Conservation (phyloP, 2,329 filamentous ascomycete species). For the Fusarium circinatum region DNA sequence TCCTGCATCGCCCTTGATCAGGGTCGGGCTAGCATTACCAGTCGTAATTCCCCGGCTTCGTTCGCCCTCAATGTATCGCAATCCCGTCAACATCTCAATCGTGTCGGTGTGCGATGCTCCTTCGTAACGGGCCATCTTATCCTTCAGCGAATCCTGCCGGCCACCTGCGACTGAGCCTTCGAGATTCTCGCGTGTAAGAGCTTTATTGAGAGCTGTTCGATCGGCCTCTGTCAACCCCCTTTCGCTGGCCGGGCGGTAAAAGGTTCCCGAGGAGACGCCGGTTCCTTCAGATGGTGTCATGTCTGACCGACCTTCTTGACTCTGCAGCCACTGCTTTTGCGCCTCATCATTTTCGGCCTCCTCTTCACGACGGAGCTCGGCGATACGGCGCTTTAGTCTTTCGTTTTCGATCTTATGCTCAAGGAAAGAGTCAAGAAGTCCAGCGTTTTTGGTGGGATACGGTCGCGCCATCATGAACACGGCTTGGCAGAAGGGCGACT, state of each 20-base stretch:
- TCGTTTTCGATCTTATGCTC: slow-evolving; percentile 98
- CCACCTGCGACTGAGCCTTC: slow-evolving; percentile 75
- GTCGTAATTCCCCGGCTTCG: slow-evolving; percentile 88
- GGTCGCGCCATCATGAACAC: slow-evolving; percentile 94
- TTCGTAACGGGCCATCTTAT: slow-evolving; percentile 87
- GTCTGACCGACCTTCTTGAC: slow-evolving; percentile 66
- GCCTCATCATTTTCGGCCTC: slow-evolving; percentile 79
- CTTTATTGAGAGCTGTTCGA: slow-evolving; percentile 70
- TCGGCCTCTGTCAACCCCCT: slow-evolving; percentile 72
- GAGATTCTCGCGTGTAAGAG: slow-evolving; percentile 82
- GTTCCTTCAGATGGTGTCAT: slow-evolving; percentile 61
- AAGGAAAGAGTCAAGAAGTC: slow-evolving; percentile 88
- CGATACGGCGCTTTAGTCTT: slow-evolving; percentile 82
- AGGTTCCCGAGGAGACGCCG: slow-evolving; percentile 48
- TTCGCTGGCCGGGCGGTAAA: slow-evolving; percentile 51
- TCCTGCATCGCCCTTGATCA: slow-evolving; percentile 87
- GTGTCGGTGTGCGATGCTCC: slow-evolving; percentile 81
- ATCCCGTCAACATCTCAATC: slow-evolving; percentile 91
- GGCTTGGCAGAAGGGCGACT: slow-evolving; percentile 80
- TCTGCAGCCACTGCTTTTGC: slow-evolving; percentile 68
- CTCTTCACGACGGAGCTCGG: slow-evolving; percentile 86
- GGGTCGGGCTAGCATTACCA: slow-evolving; percentile 80
- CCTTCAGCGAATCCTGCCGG: slow-evolving; percentile 79
- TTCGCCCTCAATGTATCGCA: slow-evolving; percentile 89
- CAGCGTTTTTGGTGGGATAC: slow-evolving; percentile 88